Percentiles rank a stretch among this genome's conserved stretches.
Conservation (phyloP, 2,329 filamentous ascomycete species). For the Botrytis squamosa region DNA sequence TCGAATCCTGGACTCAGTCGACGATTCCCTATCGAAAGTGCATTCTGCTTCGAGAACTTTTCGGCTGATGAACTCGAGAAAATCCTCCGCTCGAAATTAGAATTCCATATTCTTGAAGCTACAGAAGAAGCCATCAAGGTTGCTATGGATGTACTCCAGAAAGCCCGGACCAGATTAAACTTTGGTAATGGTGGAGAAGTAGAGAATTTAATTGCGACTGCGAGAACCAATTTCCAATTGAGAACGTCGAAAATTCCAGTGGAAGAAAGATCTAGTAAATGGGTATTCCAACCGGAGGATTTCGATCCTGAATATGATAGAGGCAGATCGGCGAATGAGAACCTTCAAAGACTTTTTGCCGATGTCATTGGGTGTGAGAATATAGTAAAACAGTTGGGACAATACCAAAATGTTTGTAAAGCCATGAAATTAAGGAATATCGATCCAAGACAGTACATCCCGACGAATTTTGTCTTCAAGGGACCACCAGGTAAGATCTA, state of each 20-base stretch:
- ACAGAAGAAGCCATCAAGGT: conserved; percentile 48
- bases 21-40: conserved; percentile 61
- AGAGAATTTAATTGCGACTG: conserved; percentile 57
- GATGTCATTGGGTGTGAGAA: conserved; percentile 51
- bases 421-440: conserved; percentile 46
- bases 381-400: conserved; percentile 48
- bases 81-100: conserved; percentile 52
- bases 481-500: conserved; percentile 43
- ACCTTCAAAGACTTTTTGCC: conserved; percentile 47
- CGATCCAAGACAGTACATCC: conserved; percentile 51
- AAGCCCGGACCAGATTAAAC: conserved; percentile 59
- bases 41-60: conserved; percentile 70
- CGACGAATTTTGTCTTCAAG: conserved; percentile 56
- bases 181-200: conserved; percentile 74
- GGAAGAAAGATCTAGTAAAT: conserved; percentile 27
- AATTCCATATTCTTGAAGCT: conserved; percentile 44
- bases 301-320: conserved; percentile 54
- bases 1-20: conserved; percentile 67
- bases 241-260: conserved; percentile 36
- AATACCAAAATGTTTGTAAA: conserved; percentile 46
- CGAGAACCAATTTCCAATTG: conserved; percentile 49
- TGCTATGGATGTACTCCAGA: conserved; percentile 57
- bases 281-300: conserved; percentile 41
- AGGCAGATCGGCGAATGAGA: conserved; percentile 41
- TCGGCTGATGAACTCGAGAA: conserved; percentile 52